A percentile compares a stretch with the other conserved stretches of the same genome.
phyloP scores from a whole-genome alignment of 257 asterid species.

The Nicotiana noctiflora region DNA sequence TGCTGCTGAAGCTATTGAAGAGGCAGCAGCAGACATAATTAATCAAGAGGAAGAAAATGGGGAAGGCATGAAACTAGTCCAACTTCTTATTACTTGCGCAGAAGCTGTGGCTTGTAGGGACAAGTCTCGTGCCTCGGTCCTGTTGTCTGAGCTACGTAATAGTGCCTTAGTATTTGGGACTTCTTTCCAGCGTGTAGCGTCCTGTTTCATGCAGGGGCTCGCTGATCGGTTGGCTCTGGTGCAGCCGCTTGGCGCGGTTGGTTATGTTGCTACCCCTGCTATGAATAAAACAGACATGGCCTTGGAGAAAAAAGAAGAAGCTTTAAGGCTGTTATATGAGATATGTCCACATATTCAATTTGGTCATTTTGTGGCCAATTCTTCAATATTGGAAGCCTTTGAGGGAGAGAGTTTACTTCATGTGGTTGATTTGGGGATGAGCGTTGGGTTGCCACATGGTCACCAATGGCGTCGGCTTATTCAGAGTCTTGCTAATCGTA shows the following conservation, averaged over 20 bases:
- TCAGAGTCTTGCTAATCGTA: slow-evolving; percentile 42
- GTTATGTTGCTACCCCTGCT: slow-evolving; percentile 30
- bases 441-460: slow-evolving; percentile 60
- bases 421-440: slow-evolving; percentile 77
- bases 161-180: slow-evolving; percentile 68
- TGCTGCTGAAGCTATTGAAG: slow-evolving; percentile 54
- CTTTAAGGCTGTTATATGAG: slow-evolving; percentile 51
- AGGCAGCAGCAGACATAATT: slow-evolving; percentile 26
- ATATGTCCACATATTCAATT: slow-evolving; percentile 58
- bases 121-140: slow-evolving; percentile 48
- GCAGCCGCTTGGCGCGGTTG: slow-evolving; percentile 67
- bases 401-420: slow-evolving; percentile 90
- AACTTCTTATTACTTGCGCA: slow-evolving; percentile 66
- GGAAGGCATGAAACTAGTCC: slow-evolving; percentile 57
- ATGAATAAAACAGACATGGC: slow-evolving; percentile 32
- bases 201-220: slow-evolving; percentile 67
- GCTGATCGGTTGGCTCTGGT: slow-evolving; percentile 57
- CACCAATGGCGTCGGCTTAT: slow-evolving; percentile 63
- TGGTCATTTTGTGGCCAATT: slow-evolving; percentile 64
- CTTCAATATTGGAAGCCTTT: slow-evolving; percentile 72
- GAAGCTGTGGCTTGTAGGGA: slow-evolving; percentile 85
- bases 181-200: slow-evolving; percentile 82
- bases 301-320: slow-evolving; percentile 53
- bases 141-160: slow-evolving; percentile 55
- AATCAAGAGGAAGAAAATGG: slow-evolving; percentile 21